These are phyloP conservation scores for Tetraselmis striata DNA, from an alignment of 139 green algal genomes.

Conservation along the genomic window DNA sequence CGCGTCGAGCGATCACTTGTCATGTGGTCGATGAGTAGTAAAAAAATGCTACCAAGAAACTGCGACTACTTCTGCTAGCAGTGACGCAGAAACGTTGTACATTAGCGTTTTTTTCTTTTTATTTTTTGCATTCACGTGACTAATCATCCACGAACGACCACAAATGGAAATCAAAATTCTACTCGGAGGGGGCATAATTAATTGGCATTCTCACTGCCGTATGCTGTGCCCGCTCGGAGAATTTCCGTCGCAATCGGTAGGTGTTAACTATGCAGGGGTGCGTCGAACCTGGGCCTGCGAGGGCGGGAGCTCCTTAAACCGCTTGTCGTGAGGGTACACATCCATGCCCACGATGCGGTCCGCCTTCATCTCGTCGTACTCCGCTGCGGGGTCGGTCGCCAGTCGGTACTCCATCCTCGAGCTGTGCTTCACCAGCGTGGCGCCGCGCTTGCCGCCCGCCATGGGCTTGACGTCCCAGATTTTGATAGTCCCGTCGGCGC, in stretches of 20 bases:
- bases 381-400: neutral
- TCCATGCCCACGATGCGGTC: neutral
- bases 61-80: constrained; percentile 15
- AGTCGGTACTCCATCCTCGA: neutral
- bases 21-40: constrained; percentile 12
- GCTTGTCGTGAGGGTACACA: constrained; percentile 14
- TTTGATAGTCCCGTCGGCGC: constrained; percentile 7
- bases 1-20: too few species aligned
- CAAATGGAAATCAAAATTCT: too few species aligned
- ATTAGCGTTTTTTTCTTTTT: too few species aligned
- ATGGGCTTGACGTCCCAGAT: neutral
- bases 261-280: too few species aligned
- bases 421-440: neutral
- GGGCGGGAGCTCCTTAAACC: neutral
- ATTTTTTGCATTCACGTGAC: too few species aligned
- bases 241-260: too few species aligned
- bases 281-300: too few species aligned
- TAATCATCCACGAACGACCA: too few species aligned
- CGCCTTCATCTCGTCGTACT: neutral
- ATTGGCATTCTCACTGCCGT: too few species aligned
- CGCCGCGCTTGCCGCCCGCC: neutral
- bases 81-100: constrained; percentile 8
- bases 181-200: too few species aligned
- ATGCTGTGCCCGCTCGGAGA: too few species aligned
- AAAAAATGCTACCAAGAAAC: constrained; percentile 28